Base-by-base conservation (phyloP, 306 rosid species). In the Lathyrus oleraceus region DNA sequence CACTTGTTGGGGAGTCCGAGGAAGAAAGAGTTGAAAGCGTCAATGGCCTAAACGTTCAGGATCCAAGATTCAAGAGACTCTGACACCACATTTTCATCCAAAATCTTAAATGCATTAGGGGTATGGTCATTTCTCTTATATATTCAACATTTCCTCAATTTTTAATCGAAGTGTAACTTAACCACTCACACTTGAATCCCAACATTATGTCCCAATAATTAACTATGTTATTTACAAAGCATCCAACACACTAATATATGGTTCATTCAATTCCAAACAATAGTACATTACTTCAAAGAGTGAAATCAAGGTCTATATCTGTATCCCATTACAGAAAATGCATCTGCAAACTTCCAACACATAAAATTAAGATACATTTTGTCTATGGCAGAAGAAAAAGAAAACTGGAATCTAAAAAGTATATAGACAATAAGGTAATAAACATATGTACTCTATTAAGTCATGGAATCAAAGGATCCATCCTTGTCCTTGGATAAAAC, bases 401-500 rank as follows among this genome's bases (percentile, higher is more conserved):
- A 36, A 42, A 64, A 20, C 53, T 16, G 13, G 6, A 64, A 42
- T 19, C 28, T 10, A 62, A 62, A 38, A 62, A 19, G 35, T 13
- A 13, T 64, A 64, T 42, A 21, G 13, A 42, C 35, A 39, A 39
- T 62, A 63, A 39, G 14, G 52, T 63, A 63, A 63, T 20, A 63
- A 39, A 40, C 12, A 44, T 20, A 23, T 64, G 7, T 64, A 42
- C 14, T 64, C 19, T 40, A 36, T 38, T 27, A 65, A 10, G 47
- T 85, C 86, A 35, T 35, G 10, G 39, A 84, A 21, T 64, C 69
- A 64, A 69, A 85, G 88, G 57, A 79, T 70, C 97, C 97, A 91
- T 67, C 97, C 92, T 12, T 87, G 92, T 70, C 97, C 92, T 12
- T 87, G 92, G 66, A 91, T 76, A 87, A 88, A 88, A 84, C 87